These are phyloP conservation scores for Pythium folliculosum DNA, from an alignment of 352 stramenopile species.

Conservation along the genomic window DNA sequence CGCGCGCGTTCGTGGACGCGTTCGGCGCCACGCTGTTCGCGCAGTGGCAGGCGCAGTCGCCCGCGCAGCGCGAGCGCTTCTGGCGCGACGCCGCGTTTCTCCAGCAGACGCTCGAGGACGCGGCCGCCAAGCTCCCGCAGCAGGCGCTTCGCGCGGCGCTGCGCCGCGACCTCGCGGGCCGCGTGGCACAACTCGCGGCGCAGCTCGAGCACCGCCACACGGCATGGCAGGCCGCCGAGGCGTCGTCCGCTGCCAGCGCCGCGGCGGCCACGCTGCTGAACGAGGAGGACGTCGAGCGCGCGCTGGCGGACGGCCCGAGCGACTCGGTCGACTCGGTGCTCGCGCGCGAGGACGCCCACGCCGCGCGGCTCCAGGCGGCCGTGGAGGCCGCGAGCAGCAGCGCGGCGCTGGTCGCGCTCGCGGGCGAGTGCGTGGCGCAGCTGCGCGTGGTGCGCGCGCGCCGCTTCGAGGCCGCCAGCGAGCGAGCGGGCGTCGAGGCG, in stretches of 20 bases:
- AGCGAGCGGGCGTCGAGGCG: constrained; percentile 42
- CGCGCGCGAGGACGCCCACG: constrained; percentile 34
- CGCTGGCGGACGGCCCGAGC: constrained; percentile 27
- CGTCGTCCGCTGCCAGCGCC: not conserved
- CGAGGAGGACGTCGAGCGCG: constrained; percentile 59
- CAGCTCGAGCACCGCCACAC: constrained; percentile 31
- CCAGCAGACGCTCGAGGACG: constrained; percentile 50
- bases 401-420: constrained; percentile 8
- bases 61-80: constrained; percentile 40
- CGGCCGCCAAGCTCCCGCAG: constrained; percentile 57
- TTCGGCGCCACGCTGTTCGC: constrained; percentile 57
- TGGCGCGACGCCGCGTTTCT: constrained; percentile 49
- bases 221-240: not conserved
- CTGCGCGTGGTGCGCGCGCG: constrained; percentile 45
- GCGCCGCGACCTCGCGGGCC: constrained; percentile 36
- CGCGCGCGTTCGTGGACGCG: constrained; percentile 56
- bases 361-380: constrained; percentile 26
- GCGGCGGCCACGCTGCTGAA: constrained; percentile 36
- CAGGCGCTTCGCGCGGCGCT: constrained; percentile 50
- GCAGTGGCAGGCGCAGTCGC: constrained; percentile 43
- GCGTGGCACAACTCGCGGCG: constrained; percentile 31
- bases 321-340: constrained; percentile 31
- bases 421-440: constrained; percentile 33
- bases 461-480: constrained; percentile 35
- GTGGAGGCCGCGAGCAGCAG: constrained; percentile 12